phyloP scores from a whole-genome alignment of 345 rosid genomes.

The Acer yangbiense region DNA sequence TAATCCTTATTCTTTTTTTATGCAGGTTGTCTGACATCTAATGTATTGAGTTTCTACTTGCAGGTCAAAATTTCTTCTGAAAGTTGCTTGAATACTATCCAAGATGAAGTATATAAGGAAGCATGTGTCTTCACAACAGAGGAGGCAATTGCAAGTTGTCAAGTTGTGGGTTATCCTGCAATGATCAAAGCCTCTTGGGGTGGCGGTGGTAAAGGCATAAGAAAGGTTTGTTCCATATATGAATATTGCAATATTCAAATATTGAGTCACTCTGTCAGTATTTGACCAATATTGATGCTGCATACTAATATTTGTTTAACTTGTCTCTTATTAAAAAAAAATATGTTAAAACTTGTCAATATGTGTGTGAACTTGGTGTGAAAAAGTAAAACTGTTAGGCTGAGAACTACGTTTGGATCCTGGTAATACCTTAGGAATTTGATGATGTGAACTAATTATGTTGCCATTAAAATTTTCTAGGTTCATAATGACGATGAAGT shows the following conservation, averaged over 20 bases:
- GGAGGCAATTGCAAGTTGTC: slow-evolving; percentile 97
- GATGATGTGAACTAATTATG: slow-evolving; percentile 3
- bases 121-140: slow-evolving; percentile 98
- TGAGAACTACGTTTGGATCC: slow-evolving; percentile 16
- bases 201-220: slow-evolving; percentile 99
- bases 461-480: slow-evolving; percentile 35
- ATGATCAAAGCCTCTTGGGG: slow-evolving; percentile 99
- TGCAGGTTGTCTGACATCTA: slow-evolving; percentile 21
- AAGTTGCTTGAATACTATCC: slow-evolving; percentile 77
- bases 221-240: slow-evolving; percentile 69
- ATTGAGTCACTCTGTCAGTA: neutral
- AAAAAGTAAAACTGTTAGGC: slow-evolving; percentile 12
- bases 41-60: slow-evolving; percentile 24
- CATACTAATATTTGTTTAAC: neutral
- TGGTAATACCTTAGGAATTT: slow-evolving; percentile 6
- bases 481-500: slow-evolving; percentile 99
- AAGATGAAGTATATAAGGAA: slow-evolving; percentile 85
- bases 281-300: neutral
- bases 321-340: neutral
- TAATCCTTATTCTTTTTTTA: neutral
- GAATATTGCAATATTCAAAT: neutral
- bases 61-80: slow-evolving; percentile 86
- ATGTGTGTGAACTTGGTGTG: neutral
- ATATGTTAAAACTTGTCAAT: neutral
- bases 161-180: slow-evolving; percentile 98